A percentile compares a stretch with the other conserved stretches of the same genome.
phyloP scores from a whole-genome alignment of 2,329 filamentous ascomycete genomes.

The Claviceps arundinis region DNA sequence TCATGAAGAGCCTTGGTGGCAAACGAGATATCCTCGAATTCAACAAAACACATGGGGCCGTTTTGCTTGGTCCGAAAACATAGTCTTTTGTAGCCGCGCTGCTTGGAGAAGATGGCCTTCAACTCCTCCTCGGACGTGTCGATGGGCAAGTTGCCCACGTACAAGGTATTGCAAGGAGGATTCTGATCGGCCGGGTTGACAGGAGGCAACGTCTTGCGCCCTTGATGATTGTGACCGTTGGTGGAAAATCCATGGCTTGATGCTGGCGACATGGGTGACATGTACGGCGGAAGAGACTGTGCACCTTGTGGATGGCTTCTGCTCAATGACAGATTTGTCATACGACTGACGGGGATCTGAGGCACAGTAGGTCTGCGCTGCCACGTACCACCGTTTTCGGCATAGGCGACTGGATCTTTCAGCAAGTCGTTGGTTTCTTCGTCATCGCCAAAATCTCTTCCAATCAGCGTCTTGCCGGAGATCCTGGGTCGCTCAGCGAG shows the following conservation, averaged over 20 bases:
- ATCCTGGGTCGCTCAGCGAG: constrained; percentile 47
- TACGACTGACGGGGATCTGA: constrained; percentile 54
- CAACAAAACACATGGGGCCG: constrained; percentile 96
- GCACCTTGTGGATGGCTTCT: constrained; percentile 40
- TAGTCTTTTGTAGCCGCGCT: constrained; percentile 87
- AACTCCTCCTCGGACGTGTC: constrained; percentile 92
- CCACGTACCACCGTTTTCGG: constrained; percentile 37
- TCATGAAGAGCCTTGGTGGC: constrained; percentile 86
- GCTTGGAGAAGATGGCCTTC: constrained; percentile 83
- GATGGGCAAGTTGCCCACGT: constrained; percentile 90
- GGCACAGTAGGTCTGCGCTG: constrained; percentile 59
- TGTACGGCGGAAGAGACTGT: constrained; percentile 38
- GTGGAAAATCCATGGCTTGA: constrained; percentile 16
- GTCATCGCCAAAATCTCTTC: constrained; percentile 47
- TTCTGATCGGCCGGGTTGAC: constrained; percentile 94
- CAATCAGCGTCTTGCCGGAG: constrained; percentile 60
- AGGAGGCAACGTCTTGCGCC: constrained; percentile 57
- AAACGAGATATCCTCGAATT: constrained; percentile 87
- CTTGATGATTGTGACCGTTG: constrained; percentile 41
- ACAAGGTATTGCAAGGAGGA: constrained; percentile 92
- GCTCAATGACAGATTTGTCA: constrained; percentile 58
- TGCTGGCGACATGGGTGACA: constrained; percentile 41
- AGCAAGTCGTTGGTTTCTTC: constrained; percentile 62
- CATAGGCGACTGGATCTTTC: constrained; percentile 59
- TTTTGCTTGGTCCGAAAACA: constrained; percentile 93